Evolutionary conservation across 192 early-diverging fungal species (phyloP).

Genomic region (Allomyces macrogynus): DNA sequence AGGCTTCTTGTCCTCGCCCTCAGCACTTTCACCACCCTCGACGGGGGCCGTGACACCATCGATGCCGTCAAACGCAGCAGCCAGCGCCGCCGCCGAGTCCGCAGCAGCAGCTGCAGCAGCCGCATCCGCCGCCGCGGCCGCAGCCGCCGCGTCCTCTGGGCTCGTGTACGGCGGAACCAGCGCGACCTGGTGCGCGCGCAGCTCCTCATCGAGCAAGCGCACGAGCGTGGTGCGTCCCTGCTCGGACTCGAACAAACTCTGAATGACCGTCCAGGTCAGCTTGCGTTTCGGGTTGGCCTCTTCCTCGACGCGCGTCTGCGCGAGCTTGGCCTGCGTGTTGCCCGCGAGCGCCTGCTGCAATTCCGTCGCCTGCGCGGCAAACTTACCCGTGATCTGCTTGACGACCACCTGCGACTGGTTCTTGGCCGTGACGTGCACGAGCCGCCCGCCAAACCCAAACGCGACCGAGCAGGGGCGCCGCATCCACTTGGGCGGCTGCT

Average conservation of each 20-base stretch:
- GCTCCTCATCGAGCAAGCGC: constrained; percentile 57
- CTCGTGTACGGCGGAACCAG: constrained; percentile 27
- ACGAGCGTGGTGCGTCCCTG: constrained; percentile 60
- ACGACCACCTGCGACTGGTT: constrained; percentile 30
- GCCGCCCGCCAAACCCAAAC: constrained; percentile 80
- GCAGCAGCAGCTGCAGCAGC: background rate
- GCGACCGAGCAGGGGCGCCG: constrained; percentile 65
- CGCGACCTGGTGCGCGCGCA: constrained; percentile 56
- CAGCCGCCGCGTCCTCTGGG: background rate
- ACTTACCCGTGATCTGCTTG: constrained; percentile 49
- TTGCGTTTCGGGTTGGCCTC: constrained; percentile 14
- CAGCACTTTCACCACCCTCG: background rate
- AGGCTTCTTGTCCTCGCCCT: background rate
- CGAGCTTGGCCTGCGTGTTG: constrained; percentile 25
- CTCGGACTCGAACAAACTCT: constrained; percentile 16
- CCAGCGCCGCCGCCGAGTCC: background rate
- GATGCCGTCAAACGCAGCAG: background rate
- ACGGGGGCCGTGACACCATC: constrained; percentile 1
- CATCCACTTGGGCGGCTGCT: constrained; percentile 88
- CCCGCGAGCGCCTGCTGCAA: constrained; percentile 45
- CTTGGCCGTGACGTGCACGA: constrained; percentile 29
- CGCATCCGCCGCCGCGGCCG: constrained; percentile 2
- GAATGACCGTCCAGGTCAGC: constrained; percentile 8
- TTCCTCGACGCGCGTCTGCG: constrained; percentile 17
- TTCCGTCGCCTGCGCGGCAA: constrained; percentile 44